Evolutionary conservation across 768 basidiomycete genomes (phyloP).

Genomic region (Sporobolomyces pararoseus): DNA sequence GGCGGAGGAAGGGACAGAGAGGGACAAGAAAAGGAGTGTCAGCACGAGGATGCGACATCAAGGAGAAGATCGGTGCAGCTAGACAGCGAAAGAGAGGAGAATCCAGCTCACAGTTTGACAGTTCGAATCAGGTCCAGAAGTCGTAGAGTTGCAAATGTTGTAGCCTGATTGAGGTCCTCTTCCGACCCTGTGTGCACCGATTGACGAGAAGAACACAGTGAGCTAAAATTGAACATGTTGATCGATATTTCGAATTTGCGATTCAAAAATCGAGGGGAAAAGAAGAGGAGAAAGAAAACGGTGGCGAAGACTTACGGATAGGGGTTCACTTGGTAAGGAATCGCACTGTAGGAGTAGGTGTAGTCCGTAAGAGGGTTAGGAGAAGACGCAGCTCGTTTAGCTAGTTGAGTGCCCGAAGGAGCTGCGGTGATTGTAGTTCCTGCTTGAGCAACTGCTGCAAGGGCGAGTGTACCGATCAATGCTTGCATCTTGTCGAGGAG

Average conservation of each 20-base stretch:
- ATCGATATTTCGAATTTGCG: not conserved
- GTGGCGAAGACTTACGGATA: conserved; percentile 5
- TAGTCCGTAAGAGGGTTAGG: conserved; percentile 29
- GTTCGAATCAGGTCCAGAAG: conserved; percentile 22
- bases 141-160: conserved; percentile 38
- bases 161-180: conserved; percentile 32
- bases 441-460: not conserved
- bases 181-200: not conserved
- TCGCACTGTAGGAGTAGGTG: conserved; percentile 20
- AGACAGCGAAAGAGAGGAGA: too few relatives aligned
- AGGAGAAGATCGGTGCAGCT: too few relatives aligned
- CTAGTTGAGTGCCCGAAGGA: conserved; percentile 17
- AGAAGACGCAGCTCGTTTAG: conserved; percentile 19
- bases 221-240: not conserved
- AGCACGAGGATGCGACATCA: too few relatives aligned
- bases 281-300: not conserved
- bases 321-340: conserved; percentile 39
- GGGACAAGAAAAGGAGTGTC: too few relatives aligned
- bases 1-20: too few relatives aligned
- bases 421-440: conserved; percentile 21
- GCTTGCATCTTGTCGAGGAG: not conserved
- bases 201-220: not conserved
- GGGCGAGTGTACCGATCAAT: not conserved
- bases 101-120: too few relatives aligned
- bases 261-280: not conserved